Evolutionary conservation across 1,284 basidiomycete species (phyloP).

Genomic region (Sporisorium exsertum): DNA sequence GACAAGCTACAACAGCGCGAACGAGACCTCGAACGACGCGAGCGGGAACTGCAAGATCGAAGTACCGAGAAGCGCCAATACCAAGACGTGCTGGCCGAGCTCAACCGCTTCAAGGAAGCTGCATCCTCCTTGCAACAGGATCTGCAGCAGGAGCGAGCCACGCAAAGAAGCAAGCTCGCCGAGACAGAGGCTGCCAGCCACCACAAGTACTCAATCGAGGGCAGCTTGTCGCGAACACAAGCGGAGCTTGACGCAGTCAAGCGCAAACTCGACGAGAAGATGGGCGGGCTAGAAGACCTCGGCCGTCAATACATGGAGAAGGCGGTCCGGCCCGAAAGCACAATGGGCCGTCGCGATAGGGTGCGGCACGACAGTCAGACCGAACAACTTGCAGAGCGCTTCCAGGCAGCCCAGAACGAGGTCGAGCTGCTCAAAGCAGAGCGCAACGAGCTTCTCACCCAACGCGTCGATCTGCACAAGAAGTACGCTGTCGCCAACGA

Average conservation of each 20-base stretch:
- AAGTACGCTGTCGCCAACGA: conserved; percentile 45
- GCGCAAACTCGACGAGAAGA: conserved; percentile 48
- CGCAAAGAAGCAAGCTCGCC: conserved; percentile 36
- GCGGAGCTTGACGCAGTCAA: conserved; percentile 40
- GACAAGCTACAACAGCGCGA: conserved; percentile 44
- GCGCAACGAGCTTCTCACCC: conserved; percentile 39
- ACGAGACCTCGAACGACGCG: conserved; percentile 39
- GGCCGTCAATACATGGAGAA: conserved; percentile 30
- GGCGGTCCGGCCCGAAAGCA: conserved; percentile 17
- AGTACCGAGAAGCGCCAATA: conserved; percentile 40
- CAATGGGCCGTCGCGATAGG: conserved; percentile 14
- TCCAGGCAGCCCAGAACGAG: conserved; percentile 39
- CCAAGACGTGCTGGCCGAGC: conserved; percentile 38
- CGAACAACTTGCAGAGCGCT: conserved; percentile 42
- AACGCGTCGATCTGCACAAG: conserved; percentile 45
- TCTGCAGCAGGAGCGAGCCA: conserved; percentile 35
- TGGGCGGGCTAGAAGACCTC: conserved; percentile 40
- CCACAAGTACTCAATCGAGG: conserved; percentile 44
- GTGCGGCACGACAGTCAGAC: conserved; percentile 22
- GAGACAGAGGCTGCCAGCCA: conserved; percentile 26
- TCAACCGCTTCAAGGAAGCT: conserved; percentile 42
- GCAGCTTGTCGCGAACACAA: conserved; percentile 35
- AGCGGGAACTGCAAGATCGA: conserved; percentile 45
- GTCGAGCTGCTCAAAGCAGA: conserved; percentile 48
- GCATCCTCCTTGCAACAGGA: conserved; percentile 42